Conservation (phyloP, 1,139 yeast genomes). For the Protomyces inundatus region DNA sequence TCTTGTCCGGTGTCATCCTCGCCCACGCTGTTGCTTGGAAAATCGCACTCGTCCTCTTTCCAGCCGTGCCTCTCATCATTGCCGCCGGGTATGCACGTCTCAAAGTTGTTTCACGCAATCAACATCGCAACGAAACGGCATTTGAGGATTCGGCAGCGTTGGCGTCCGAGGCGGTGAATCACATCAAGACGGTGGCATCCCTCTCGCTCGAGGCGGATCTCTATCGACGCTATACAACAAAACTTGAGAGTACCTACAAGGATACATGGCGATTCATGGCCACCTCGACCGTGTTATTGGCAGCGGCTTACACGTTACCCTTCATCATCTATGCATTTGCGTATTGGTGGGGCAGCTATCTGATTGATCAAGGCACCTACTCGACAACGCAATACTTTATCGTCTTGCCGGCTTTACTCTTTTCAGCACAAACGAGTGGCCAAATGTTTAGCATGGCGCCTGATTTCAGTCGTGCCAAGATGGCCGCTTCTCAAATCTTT, state of each 20-base stretch:
- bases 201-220: conserved; percentile 54
- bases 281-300: conserved; percentile 29
- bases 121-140: conserved; percentile 43
- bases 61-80: conserved; percentile 51
- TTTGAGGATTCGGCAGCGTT: conserved; percentile 49
- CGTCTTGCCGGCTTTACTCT: conserved; percentile 46
- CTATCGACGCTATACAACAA: conserved; percentile 49
- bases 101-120: conserved; percentile 72
- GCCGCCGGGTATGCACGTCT: conserved; percentile 74
- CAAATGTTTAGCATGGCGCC: conserved; percentile 48
- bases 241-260: conserved; percentile 47
- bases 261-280: background rate
- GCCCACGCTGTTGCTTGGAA: conserved; percentile 62
- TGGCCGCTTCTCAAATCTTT: conserved; percentile 48
- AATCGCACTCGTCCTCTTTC: conserved; percentile 56
- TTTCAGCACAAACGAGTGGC: conserved; percentile 42
- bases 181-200: conserved; percentile 49
- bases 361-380: conserved; percentile 30
- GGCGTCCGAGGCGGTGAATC: conserved; percentile 46
- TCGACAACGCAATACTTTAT: conserved; percentile 41
- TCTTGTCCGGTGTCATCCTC: conserved; percentile 41
- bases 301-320: conserved; percentile 33
- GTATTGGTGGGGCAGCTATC: conserved; percentile 35
- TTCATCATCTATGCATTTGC: conserved; percentile 34
- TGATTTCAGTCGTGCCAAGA: conserved; percentile 54